These are phyloP conservation scores for Acanthamoeba royreba DNA, from an alignment of 208 protist species.

Conservation along the genomic window DNA sequence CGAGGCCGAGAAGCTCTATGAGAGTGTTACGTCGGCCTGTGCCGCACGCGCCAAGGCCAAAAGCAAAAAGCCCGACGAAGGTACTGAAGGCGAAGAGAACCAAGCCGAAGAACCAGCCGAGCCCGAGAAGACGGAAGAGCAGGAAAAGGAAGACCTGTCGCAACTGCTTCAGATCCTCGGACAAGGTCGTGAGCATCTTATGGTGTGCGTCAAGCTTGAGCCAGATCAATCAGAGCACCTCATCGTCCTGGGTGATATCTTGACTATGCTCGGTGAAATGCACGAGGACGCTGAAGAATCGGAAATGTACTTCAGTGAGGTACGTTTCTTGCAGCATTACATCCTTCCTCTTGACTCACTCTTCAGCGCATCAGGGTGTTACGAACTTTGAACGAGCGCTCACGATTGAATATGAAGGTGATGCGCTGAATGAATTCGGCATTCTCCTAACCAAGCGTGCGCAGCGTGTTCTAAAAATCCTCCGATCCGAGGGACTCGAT, in stretches of 20 bases:
- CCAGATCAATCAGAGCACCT: neutral
- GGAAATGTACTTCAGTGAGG: neutral
- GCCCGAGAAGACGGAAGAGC: neutral
- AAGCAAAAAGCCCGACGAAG: neutral
- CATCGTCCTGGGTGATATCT: neutral
- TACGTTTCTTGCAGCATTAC: neutral
- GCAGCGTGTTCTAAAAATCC: neutral
- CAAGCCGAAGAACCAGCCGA: neutral
- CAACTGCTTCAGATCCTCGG: neutral
- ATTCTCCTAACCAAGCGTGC: slow-evolving; percentile 10
- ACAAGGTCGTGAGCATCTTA: neutral
- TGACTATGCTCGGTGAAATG: neutral
- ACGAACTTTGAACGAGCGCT: neutral
- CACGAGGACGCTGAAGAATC: neutral
- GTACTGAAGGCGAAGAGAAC: neutral
- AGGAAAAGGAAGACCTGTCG: neutral
- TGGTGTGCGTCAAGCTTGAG: neutral
- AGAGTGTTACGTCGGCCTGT: neutral
- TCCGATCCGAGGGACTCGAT: neutral
- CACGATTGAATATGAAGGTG: neutral
- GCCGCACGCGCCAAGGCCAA: neutral
- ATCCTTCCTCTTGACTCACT: neutral
- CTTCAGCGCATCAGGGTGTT: neutral
- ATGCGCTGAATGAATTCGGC: neutral
- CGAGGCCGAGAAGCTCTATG: neutral